phyloP scores from a whole-genome alignment of 2,329 filamentous ascomycete genomes.

The Zymoseptoria brevis region DNA sequence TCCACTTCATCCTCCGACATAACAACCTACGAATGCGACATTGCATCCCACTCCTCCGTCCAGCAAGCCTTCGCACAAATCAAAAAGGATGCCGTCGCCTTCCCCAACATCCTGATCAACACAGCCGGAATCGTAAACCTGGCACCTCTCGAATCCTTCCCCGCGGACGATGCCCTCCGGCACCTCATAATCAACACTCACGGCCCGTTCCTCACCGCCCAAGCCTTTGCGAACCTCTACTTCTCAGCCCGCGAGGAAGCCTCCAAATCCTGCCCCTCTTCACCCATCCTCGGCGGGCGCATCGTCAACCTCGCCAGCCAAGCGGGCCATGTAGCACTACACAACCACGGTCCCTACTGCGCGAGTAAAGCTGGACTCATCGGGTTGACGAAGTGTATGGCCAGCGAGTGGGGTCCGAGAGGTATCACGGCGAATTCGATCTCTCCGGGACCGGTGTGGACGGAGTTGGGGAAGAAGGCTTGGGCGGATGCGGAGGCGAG shows the following conservation, averaged over 20 bases:
- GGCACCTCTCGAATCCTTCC: constrained; percentile 36
- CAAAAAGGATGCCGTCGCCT: constrained; percentile 18
- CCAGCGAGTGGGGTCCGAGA: constrained; percentile 39
- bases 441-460: constrained; percentile 42
- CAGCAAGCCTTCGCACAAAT: constrained; percentile 24
- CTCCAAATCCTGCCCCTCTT: neutral
- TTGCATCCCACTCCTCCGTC: constrained; percentile 27
- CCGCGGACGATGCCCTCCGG: constrained; percentile 36
- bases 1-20: constrained; percentile 7
- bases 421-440: constrained; percentile 43
- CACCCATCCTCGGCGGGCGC: constrained; percentile 26
- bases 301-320: constrained; percentile 43
- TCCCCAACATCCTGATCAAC: constrained; percentile 30
- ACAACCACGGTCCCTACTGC: constrained; percentile 41
- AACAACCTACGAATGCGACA: constrained; percentile 30
- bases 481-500: constrained; percentile 23
- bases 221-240: constrained; percentile 40
- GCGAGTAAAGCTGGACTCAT: constrained; percentile 41
- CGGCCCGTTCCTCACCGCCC: constrained; percentile 39
- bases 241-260: constrained; percentile 17
- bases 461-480: constrained; percentile 36
- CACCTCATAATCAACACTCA: constrained; percentile 40
- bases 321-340: constrained; percentile 40
- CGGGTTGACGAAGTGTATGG: constrained; percentile 40
- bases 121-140: constrained; percentile 38